Base-by-base conservation (phyloP, 1,139 yeast genomes). In the Kodamaea suecica region DNA sequence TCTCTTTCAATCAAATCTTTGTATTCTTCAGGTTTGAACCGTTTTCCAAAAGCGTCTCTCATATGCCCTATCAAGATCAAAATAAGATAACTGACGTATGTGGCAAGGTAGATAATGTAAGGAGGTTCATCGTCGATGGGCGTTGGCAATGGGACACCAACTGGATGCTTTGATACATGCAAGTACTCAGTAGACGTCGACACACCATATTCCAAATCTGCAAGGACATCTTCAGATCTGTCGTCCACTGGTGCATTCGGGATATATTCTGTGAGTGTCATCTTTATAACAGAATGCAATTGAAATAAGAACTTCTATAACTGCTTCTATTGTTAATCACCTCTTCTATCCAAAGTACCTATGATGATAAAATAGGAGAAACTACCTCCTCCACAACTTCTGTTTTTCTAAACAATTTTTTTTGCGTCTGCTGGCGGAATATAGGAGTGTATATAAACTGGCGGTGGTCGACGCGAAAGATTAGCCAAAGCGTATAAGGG, bases 61-160 rank as follows among this genome's bases (percentile, higher is more conserved):
- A 88, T 64, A 54, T 92, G 96, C 27, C 99, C 99, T 43, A 87
- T 73, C 24, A 88, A 76, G 45, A 92, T 86, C 52, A 92, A 72
- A 33, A 86, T 76, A 46, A 92, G 70, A 57, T 88, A 94, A 56
- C 84, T 80, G 49, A 92, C 63, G 53, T 90, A 92, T 3, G 98
- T 92, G 38, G 86, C 74, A 39, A 92, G 65, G 45, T 85, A 78
- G 37, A 85, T 79, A 45, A 74, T 73, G 53, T 85, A 84, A 8
- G 95, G 92, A 5, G 97, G 97, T 39, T 90, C 95, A 55, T 87
- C 96, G 29, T 68, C 76, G 16, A 80, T 66, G 7, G 84, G 80
- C n/a, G 67, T 66, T 4, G 76, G 73, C 34, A 80, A 59, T 2
- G 81, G 76, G 37, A 66, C 73, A 6, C 78, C 78, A 14, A 71